Conservation (phyloP, 1,139 yeast genomes). For the Taphrina flavorubra region DNA sequence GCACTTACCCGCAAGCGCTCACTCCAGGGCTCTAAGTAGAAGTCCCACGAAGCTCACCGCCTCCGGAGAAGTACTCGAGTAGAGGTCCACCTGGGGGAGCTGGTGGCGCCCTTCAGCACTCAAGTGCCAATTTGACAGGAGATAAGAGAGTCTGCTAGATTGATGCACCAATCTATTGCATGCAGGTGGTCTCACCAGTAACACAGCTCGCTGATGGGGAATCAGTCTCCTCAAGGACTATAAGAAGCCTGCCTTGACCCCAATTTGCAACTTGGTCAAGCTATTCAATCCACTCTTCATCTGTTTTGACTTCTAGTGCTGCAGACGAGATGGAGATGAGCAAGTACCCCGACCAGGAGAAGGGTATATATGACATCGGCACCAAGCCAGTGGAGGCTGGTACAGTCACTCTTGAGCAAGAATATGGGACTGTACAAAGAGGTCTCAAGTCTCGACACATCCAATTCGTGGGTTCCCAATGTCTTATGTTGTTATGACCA, state of each 20-base stretch:
- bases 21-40: not conserved
- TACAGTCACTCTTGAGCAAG: not conserved
- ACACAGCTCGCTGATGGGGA: not conserved
- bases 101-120: not conserved
- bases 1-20: too few species aligned
- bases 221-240: not conserved
- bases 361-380: slow-evolving; percentile 19
- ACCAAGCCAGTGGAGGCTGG: slow-evolving; percentile 15
- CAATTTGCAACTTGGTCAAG: not conserved
- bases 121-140: not conserved
- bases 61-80: not conserved
- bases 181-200: not conserved
- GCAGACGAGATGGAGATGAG: slow-evolving; percentile 17
- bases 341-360: slow-evolving; percentile 13
- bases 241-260: not conserved
- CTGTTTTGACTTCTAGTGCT: not conserved
- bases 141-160: not conserved
- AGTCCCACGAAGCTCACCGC: slow-evolving; percentile 1
- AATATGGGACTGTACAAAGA: slow-evolving; percentile 52
- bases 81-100: slow-evolving; percentile 1
- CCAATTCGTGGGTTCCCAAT: slow-evolving; percentile 5
- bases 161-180: not conserved
- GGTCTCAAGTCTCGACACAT: slow-evolving; percentile 61
- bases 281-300: not conserved
- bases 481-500: not conserved